These are phyloP conservation scores for Rossbeevera mucosa DNA, from an alignment of 768 basidiomycete species.

Conservation along the genomic window DNA sequence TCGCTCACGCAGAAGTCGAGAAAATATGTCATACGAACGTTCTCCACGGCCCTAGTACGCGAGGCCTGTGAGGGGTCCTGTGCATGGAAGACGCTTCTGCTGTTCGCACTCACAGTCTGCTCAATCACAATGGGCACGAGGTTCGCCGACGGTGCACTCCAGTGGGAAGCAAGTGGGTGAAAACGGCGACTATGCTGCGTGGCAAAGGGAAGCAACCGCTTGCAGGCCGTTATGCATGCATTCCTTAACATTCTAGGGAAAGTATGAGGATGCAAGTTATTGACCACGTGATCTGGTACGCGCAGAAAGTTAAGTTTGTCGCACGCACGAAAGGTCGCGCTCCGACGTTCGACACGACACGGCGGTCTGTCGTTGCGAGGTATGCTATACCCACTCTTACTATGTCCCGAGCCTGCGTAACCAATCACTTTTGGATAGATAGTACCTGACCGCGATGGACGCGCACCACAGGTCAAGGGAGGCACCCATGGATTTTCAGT, in stretches of 20 bases:
- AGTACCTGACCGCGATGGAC: constrained; percentile 19
- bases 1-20: constrained; percentile 84
- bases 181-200: constrained; percentile 38
- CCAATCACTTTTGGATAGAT: not conserved
- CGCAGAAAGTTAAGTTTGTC: constrained; percentile 15
- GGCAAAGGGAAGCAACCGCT: constrained; percentile 9
- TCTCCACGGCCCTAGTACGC: constrained; percentile 69
- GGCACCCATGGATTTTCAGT: constrained; percentile 88
- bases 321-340: constrained; percentile 10
- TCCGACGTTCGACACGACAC: constrained; percentile 11
- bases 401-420: not conserved
- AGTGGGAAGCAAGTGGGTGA: constrained; percentile 50
- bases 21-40: constrained; percentile 94
- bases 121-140: constrained; percentile 93
- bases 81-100: constrained; percentile 4
- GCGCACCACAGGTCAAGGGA: constrained; percentile 55
- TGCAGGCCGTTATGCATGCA: constrained; percentile 23
- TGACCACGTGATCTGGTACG: constrained; percentile 24
- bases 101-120: constrained; percentile 61
- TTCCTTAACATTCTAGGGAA: constrained; percentile 27
- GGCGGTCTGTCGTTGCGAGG: constrained; percentile 3
- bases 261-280: constrained; percentile 1
- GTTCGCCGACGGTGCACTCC: constrained; percentile 46
- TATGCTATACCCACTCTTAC: constrained; percentile 2
- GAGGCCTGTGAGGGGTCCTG: constrained; percentile 13